These are phyloP conservation scores for Stemphylium beticola DNA, from an alignment of 2,329 filamentous ascomycete species.

Conservation along the genomic window DNA sequence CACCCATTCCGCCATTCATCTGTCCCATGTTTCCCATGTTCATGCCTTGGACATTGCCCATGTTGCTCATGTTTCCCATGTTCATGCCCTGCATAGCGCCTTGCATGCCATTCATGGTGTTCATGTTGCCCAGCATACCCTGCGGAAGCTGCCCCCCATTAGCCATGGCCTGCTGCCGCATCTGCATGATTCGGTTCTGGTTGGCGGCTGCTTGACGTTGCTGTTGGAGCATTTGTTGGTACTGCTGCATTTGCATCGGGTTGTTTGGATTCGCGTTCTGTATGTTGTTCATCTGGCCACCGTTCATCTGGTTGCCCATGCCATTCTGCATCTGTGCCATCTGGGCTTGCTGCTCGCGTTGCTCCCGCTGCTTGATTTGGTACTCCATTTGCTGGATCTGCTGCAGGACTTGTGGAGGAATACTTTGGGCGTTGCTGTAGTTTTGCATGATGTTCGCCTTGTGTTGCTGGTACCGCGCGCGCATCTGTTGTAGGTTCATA, in stretches of 20 bases:
- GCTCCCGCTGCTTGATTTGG: constrained; percentile 31
- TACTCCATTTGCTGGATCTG: constrained; percentile 40
- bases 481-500: constrained; percentile 37
- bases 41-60: constrained; percentile 26
- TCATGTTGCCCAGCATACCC: constrained; percentile 36
- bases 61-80: constrained; percentile 31
- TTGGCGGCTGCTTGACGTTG: constrained; percentile 42
- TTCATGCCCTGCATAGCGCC: constrained; percentile 36
- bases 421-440: constrained; percentile 26
- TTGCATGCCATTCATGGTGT: constrained; percentile 34
- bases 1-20: constrained; percentile 21
- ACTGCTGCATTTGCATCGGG: constrained; percentile 43
- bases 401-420: constrained; percentile 33
- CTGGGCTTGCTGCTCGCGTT: constrained; percentile 28
- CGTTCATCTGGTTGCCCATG: constrained; percentile 31
- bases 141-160: constrained; percentile 37
- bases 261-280: constrained; percentile 26
- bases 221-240: constrained; percentile 43
- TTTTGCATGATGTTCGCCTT: constrained; percentile 33
- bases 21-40: constrained; percentile 18
- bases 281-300: constrained; percentile 32
- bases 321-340: constrained; percentile 26
- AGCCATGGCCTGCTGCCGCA: constrained; percentile 43
- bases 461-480: constrained; percentile 31
- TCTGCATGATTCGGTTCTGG: constrained; percentile 42